Evolutionary conservation across 371 early-diverging fungal species (phyloP), one percentile per base, ranked within the genome.

Genomic region (Dinochytrium kinnereticum): DNA sequence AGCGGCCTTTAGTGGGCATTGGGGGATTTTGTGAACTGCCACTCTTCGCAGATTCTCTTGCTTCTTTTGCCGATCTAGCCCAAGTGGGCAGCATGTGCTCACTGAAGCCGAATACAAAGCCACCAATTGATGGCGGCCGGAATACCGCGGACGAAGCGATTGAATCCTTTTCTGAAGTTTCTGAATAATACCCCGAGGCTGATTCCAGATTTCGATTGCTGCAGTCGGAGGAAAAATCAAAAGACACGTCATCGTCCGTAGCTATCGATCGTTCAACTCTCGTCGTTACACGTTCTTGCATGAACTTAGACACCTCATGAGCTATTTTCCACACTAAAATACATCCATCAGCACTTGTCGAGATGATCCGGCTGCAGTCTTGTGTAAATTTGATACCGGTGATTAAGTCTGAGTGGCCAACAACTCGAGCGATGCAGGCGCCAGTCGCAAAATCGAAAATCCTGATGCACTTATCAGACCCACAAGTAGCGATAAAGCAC

Each of bases 321-420:
- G 84, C 78, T 1, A 93, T 74, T 61, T 84, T 83, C 94, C 94
- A 95, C 0, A 95, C 85, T 78, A 93, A 88, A 10, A 94, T 82
- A 17, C 91, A 92, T 0, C 94, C 93, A 73, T 95, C 94, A 0
- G 90, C 92, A 69, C 91, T 88, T 2, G 93, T 92, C 10, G 93
- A 91, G 31, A 92, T 80, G 1, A 95, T 77, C 0, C 90, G 84
- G 15, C 86, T 66, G 24, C 83, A 81, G 64, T 86, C 89, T 0
- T 73, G 75, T 1, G 82, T 83, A 77, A 95, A 94, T 57, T 85
- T 86, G 50, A 94, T 88, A 13, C 87, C 78, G 0, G 95, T 95
- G 21, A 95, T 89, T 26, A 91, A 78, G 69, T 95, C 95, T 0
- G 93, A 87, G 76, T 94, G 94, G 0, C 92, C 93, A 51, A 83